A percentile compares a stretch with the other conserved stretches of the same genome.
phyloP scores from a whole-genome alignment of 106 monocot genomes.

The Platanthera guangdongensis region DNA sequence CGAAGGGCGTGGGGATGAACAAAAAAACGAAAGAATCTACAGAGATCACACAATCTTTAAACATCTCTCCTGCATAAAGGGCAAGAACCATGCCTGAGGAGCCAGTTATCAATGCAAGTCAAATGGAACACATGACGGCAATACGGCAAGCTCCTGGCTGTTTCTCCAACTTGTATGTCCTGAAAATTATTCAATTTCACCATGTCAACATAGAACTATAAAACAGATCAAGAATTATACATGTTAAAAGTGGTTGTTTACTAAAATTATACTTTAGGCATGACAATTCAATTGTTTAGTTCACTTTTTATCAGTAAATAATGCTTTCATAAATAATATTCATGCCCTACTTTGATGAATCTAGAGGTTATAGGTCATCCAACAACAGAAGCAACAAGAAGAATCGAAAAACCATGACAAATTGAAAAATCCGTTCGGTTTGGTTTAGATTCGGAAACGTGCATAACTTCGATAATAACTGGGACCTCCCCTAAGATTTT shows the following conservation, averaged over 20 bases:
- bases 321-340: too few species aligned
- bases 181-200: slow-evolving; percentile 8
- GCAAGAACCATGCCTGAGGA: slow-evolving; percentile 67
- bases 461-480: too few species aligned
- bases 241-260: neutral
- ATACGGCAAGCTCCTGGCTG: slow-evolving; percentile 47
- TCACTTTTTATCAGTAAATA: too few species aligned
- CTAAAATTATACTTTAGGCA: too few species aligned
- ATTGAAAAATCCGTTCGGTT: too few species aligned
- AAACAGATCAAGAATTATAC: neutral
- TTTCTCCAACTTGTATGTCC: slow-evolving; percentile 69
- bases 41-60: slow-evolving; percentile 7
- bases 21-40: neutral
- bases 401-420: too few species aligned
- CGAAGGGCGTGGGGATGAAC: neutral
- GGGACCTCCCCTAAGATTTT: too few species aligned
- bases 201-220: slow-evolving; percentile 1
- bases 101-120: slow-evolving; percentile 79
- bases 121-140: slow-evolving; percentile 78
- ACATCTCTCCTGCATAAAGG: slow-evolving; percentile 64
- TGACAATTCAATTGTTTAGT: too few species aligned
- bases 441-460: too few species aligned
- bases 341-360: too few species aligned
- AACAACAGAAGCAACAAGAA: too few species aligned
- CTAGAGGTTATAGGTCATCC: too few species aligned